phyloP scores from a whole-genome alignment of 768 basidiomycete species.

The Termitomyces sp. region DNA sequence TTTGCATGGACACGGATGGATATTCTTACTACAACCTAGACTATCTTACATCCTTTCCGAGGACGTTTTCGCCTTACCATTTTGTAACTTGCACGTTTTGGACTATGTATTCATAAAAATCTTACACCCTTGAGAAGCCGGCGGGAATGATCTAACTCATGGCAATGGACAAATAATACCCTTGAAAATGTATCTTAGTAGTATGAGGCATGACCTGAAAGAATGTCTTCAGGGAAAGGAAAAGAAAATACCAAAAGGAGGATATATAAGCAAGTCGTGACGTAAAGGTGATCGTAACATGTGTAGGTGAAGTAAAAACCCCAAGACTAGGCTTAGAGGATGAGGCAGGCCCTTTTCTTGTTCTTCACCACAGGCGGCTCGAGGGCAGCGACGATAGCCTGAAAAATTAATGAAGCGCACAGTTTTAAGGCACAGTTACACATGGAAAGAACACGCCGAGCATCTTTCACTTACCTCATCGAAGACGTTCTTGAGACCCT shows the following conservation, averaged over 20 bases:
- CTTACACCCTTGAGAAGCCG: constrained; percentile 2
- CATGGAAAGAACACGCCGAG: constrained; percentile 5
- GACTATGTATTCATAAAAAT: constrained; percentile 1
- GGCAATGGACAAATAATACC: constrained; percentile 18
- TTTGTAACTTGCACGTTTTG: constrained; percentile 1
- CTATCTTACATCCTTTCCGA: constrained; percentile 5
- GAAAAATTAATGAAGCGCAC: constrained; percentile 9
- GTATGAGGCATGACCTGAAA: constrained; percentile 18
- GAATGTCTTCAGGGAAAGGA: constrained; percentile 36
- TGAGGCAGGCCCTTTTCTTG: constrained; percentile 75
- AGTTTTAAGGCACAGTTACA: constrained; percentile 8
- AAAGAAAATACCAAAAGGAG: constrained; percentile 32
- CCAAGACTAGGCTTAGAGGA: constrained; percentile 55
- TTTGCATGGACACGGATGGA: not conserved
- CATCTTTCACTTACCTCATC: constrained; percentile 75
- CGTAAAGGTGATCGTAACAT: constrained; percentile 34
- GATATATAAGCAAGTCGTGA: constrained; percentile 45
- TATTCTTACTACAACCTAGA: constrained; percentile 1
- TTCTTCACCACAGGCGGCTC: constrained; percentile 93
- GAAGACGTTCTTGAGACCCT: constrained; percentile 99
- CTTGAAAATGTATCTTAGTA: constrained; percentile 19
- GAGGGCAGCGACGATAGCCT: constrained; percentile 98
- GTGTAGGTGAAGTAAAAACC: constrained; percentile 18
- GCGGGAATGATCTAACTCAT: constrained; percentile 1
- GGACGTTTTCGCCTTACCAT: not conserved